Evolutionary conservation across 2,329 filamentous ascomycete genomes (phyloP).

Genomic region (Orbilia blumenaviensis): DNA sequence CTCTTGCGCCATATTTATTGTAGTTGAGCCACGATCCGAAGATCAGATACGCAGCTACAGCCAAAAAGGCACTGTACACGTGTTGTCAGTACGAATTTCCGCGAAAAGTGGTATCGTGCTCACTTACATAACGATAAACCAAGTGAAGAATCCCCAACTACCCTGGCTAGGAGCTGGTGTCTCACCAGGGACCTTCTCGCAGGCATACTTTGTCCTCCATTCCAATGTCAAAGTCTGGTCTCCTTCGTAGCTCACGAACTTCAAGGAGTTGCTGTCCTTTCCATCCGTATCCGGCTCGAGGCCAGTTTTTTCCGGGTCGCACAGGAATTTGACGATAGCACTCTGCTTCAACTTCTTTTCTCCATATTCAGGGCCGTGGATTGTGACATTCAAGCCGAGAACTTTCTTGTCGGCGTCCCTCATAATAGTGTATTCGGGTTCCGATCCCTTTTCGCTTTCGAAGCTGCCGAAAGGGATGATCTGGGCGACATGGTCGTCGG

Average conservation of each 20-base stretch:
- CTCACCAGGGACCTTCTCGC: constrained; percentile 67
- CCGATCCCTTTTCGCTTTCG: constrained; percentile 18
- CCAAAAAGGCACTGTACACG: constrained; percentile 76
- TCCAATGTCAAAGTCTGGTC: constrained; percentile 75
- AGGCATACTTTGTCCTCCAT: constrained; percentile 89
- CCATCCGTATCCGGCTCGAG: constrained; percentile 62
- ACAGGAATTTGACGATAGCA: constrained; percentile 85
- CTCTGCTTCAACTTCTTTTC: constrained; percentile 70
- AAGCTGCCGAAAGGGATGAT: constrained; percentile 20
- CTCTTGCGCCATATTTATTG: constrained; percentile 91
- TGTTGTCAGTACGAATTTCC: background rate
- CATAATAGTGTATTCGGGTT: constrained; percentile 35
- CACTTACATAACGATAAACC: constrained; percentile 90
- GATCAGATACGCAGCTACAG: constrained; percentile 87
- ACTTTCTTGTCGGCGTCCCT: constrained; percentile 69
- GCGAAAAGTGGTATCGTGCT: background rate
- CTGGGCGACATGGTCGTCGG: constrained; percentile 2
- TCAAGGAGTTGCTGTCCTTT: constrained; percentile 65
- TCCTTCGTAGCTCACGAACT: constrained; percentile 77
- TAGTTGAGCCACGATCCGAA: constrained; percentile 99
- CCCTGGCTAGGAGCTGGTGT: constrained; percentile 63
- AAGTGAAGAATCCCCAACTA: constrained; percentile 95
- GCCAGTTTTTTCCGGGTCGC: constrained; percentile 79
- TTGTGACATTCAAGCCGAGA: constrained; percentile 66
- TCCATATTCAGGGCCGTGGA: constrained; percentile 68